Evolutionary conservation across 1,284 basidiomycete species (phyloP).

Genomic region (Puccinia triticina): DNA sequence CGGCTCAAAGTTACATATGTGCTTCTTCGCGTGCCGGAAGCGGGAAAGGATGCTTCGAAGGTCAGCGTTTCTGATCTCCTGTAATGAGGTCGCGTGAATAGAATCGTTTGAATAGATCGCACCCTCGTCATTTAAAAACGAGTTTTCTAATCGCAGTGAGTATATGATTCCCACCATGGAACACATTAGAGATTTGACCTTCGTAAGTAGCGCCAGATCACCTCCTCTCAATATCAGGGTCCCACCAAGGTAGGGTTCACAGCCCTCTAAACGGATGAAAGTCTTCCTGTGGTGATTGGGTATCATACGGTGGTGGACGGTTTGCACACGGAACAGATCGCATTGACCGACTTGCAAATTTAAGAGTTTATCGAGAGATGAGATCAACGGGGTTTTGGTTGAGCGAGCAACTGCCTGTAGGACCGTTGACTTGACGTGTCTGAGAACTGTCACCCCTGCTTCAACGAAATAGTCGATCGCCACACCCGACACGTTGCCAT

Average conservation of each 20-base stretch:
- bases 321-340: conserved; percentile 82
- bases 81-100: background rate
- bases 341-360: conserved; percentile 91
- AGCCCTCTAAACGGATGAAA: conserved; percentile 96
- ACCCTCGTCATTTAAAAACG: conserved; percentile 85
- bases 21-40: conserved; percentile 42
- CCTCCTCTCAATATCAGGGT: conserved; percentile 92
- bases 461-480: conserved; percentile 86
- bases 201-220: conserved; percentile 74
- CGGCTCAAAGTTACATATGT: conserved; percentile 18
- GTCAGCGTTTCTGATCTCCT: conserved; percentile 21
- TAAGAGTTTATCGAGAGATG: conserved; percentile 90
- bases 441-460: conserved; percentile 85
- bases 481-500: conserved; percentile 86
- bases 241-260: conserved; percentile 85
- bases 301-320: conserved; percentile 88
- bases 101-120: conserved; percentile 29
- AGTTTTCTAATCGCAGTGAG: conserved; percentile 89
- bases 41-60: conserved; percentile 34
- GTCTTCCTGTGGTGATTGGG: conserved; percentile 83
- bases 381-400: conserved; percentile 92
- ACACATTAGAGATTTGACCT: conserved; percentile 87
- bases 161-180: conserved; percentile 87
- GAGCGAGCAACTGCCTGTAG: conserved; percentile 86
- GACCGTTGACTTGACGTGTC: conserved; percentile 83